These are phyloP conservation scores for Ustilago esculenta DNA, from an alignment of 1,284 basidiomycete species.

Conservation along the genomic window DNA sequence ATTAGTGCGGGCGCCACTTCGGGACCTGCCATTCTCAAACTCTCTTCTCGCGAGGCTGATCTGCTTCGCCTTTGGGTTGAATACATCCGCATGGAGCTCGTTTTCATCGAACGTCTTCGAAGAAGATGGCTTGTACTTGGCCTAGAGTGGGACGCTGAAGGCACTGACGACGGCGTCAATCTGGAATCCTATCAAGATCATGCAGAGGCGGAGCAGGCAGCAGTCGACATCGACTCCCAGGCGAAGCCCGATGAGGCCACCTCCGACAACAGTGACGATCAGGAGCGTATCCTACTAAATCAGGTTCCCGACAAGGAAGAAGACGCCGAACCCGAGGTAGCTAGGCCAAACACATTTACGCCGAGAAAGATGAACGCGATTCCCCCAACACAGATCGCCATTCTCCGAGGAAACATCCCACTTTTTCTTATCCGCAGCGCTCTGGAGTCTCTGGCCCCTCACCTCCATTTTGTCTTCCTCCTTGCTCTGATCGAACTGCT, in stretches of 20 bases:
- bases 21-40: constrained; percentile 38
- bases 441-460: constrained; percentile 40
- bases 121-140: constrained; percentile 83
- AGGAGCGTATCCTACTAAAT: constrained; percentile 36
- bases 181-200: constrained; percentile 15
- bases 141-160: constrained; percentile 68
- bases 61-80: constrained; percentile 62
- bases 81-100: constrained; percentile 86
- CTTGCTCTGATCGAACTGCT: constrained; percentile 49
- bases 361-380: constrained; percentile 28
- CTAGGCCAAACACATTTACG: constrained; percentile 32
- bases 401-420: constrained; percentile 55
- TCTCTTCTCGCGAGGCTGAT: constrained; percentile 44
- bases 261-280: constrained; percentile 5
- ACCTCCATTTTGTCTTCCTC: constrained; percentile 51
- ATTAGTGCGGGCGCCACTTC: constrained; percentile 1
- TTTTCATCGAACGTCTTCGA: constrained; percentile 84
- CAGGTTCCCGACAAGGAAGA: constrained; percentile 38
- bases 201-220: constrained; percentile 28
- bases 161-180: neutral
- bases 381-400: constrained; percentile 51
- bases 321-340: constrained; percentile 21
- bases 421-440: constrained; percentile 51
- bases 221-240: constrained; percentile 30
- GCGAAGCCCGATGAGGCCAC: neutral